Conservation (phyloP, 2,329 filamentous ascomycete species). For the Septoria petroselini region DNA sequence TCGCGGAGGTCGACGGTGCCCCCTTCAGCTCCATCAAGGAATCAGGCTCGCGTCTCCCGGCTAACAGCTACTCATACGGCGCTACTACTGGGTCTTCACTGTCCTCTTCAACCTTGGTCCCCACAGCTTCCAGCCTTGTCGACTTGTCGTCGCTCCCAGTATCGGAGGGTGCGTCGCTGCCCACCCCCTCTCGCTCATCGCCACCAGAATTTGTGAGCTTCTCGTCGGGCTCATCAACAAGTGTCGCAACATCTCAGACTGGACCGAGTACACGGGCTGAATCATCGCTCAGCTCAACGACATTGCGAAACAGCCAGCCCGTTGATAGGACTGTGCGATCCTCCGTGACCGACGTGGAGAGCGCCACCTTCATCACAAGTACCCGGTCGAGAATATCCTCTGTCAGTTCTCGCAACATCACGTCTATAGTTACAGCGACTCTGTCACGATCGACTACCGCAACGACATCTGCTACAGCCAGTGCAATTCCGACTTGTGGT, state of each 20-base stretch:
- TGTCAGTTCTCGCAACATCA: slow-evolving; percentile 13
- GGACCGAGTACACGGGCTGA: too few species aligned
- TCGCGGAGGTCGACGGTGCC: slow-evolving; percentile 10
- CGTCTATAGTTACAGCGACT: slow-evolving; percentile 20
- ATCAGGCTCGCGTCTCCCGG: background rate
- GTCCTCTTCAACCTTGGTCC: too few species aligned
- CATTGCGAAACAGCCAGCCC: too few species aligned
- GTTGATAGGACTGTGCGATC: background rate
- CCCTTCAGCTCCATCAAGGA: background rate
- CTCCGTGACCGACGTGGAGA: background rate
- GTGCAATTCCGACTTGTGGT: slow-evolving; percentile 38
- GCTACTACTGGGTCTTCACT: background rate
- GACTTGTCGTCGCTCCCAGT: too few species aligned
- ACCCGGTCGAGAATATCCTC: background rate
- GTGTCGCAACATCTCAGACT: too few species aligned
- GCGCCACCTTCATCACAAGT: background rate
- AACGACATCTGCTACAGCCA: slow-evolving; percentile 26
- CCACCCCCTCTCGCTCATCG: too few species aligned
- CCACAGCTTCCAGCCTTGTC: too few species aligned
- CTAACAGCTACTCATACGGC: slow-evolving; percentile 7
- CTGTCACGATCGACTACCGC: background rate
- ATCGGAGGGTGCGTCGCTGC: too few species aligned
- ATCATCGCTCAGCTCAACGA: too few species aligned
- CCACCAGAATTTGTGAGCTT: too few species aligned
- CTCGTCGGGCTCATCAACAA: too few species aligned